These are phyloP conservation scores for Rhizopus microsporus DNA, from an alignment of 371 early-diverging fungal species.

Conservation along the genomic window DNA sequence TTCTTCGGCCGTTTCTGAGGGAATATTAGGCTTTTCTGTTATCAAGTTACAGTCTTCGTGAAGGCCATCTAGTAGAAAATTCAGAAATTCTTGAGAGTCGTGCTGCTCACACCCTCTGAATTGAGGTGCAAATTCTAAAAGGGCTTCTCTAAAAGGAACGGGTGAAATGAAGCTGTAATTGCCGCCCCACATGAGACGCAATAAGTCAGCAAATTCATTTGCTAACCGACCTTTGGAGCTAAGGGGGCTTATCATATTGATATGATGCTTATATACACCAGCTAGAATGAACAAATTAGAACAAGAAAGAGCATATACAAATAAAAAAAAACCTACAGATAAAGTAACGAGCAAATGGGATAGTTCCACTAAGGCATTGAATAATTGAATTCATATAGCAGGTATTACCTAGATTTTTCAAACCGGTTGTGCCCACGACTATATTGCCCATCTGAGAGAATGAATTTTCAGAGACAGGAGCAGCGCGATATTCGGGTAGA, in stretches of 20 bases:
- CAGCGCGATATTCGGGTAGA: not conserved
- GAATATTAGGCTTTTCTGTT: constrained; percentile 23
- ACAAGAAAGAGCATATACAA: constrained; percentile 23
- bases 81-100: constrained; percentile 76
- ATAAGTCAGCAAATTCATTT: constrained; percentile 68
- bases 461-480: not conserved
- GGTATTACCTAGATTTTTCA: constrained; percentile 85
- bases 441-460: not conserved
- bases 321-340: constrained; percentile 15
- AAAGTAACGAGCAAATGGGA: constrained; percentile 85
- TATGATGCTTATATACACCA: constrained; percentile 68
- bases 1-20: constrained; percentile 35
- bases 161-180: constrained; percentile 61
- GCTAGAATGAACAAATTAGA: constrained; percentile 35
- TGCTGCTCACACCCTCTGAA: constrained; percentile 65
- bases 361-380: constrained; percentile 65
- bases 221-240: constrained; percentile 82
- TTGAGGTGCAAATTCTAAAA: constrained; percentile 58
- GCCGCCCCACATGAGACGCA: constrained; percentile 71
- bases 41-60: constrained; percentile 73
- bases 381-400: constrained; percentile 65
- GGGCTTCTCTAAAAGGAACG: constrained; percentile 25
- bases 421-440: constrained; percentile 73
- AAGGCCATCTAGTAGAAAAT: constrained; percentile 68
- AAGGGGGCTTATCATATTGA: constrained; percentile 78